These are phyloP conservation scores for Lasiodiplodia sp. DNA, from an alignment of 2,329 filamentous ascomycete species.

Conservation along the genomic window DNA sequence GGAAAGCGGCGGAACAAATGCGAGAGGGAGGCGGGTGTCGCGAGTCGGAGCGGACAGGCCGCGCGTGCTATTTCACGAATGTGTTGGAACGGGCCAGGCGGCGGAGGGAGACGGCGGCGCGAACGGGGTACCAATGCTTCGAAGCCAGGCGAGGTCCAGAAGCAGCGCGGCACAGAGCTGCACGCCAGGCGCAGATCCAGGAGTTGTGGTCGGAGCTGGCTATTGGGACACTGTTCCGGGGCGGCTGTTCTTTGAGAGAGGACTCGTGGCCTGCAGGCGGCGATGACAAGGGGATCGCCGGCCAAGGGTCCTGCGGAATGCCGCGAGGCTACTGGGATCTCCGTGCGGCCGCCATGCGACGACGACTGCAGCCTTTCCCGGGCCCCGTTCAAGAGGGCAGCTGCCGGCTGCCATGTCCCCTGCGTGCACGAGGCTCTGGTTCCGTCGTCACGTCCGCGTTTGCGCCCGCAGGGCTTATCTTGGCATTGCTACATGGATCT, in stretches of 20 bases:
- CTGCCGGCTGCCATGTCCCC: neutral
- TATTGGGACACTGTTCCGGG: slow-evolving; percentile 19
- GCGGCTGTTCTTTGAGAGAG: slow-evolving; percentile 25
- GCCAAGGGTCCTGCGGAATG: slow-evolving; percentile 29
- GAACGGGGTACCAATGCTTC: slow-evolving; percentile 9
- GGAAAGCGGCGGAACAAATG: slow-evolving; percentile 34
- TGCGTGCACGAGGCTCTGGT: slow-evolving; percentile 9
- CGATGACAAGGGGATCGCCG: slow-evolving; percentile 27
- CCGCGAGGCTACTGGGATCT: slow-evolving; percentile 18
- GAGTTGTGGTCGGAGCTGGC: slow-evolving; percentile 23
- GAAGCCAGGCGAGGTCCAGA: neutral
- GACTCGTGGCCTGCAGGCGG: slow-evolving; percentile 32
- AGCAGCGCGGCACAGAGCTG: slow-evolving; percentile 30
- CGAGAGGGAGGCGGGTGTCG: slow-evolving; percentile 33
- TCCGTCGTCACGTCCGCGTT: slow-evolving; percentile 11
- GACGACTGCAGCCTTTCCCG: neutral
- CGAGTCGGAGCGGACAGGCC: slow-evolving; percentile 32
- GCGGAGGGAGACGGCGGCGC: slow-evolving; percentile 15
- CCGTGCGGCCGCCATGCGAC: slow-evolving; percentile 13
- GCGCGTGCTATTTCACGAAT: slow-evolving; percentile 47
- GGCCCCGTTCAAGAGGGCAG: neutral
- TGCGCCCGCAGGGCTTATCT: slow-evolving; percentile 1
- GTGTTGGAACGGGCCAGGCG: slow-evolving; percentile 22
- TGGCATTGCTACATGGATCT: neutral
- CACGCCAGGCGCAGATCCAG: slow-evolving; percentile 33